phyloP scores from a whole-genome alignment of 805 yeast genomes.

The Suhomyces vadensis region DNA sequence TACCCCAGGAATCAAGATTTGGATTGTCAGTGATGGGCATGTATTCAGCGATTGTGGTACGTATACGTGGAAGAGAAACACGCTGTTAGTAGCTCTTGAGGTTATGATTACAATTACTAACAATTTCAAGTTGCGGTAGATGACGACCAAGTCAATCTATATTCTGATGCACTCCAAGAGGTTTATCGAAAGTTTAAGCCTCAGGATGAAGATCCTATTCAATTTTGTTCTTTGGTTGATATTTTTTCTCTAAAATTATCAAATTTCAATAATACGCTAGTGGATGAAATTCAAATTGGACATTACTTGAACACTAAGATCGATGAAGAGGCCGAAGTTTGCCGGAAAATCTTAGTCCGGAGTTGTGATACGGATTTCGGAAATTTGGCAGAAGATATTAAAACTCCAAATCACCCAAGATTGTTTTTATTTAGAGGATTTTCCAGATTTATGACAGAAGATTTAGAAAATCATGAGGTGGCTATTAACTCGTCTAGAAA shows the following conservation, averaged over 20 bases:
- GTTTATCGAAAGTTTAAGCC: conserved; percentile 41
- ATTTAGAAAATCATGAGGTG: conserved; percentile 44
- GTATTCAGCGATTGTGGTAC: conserved; percentile 58
- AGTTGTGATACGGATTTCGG: conserved; percentile 43
- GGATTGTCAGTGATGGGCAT: conserved; percentile 65
- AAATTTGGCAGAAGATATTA: conserved; percentile 33
- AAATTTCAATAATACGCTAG: conserved; percentile 13
- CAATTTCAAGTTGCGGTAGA: conserved; percentile 48
- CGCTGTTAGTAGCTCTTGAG: too few relatives aligned
- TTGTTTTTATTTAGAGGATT: conserved; percentile 57
- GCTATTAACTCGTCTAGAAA: conserved; percentile 44
- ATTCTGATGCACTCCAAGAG: conserved; percentile 45
- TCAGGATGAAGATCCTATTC: conserved; percentile 26
- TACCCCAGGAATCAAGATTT: conserved; percentile 55
- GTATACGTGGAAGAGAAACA: too few relatives aligned
- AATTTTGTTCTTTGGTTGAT: conserved; percentile 37
- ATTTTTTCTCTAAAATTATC: conserved; percentile 27
- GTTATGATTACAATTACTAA: conserved; percentile 11
- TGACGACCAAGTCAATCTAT: conserved; percentile 52
- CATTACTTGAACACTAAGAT: conserved; percentile 37
- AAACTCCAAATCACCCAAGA: conserved; percentile 49
- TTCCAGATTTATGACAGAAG: conserved; percentile 60
- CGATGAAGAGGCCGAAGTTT: conserved; percentile 34
- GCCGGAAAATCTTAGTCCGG: conserved; percentile 36
- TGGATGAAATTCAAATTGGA: conserved; percentile 25